Evolutionary conservation across 2,329 filamentous ascomycete genomes (phyloP).

Genomic region (Myriangium duriaei): DNA sequence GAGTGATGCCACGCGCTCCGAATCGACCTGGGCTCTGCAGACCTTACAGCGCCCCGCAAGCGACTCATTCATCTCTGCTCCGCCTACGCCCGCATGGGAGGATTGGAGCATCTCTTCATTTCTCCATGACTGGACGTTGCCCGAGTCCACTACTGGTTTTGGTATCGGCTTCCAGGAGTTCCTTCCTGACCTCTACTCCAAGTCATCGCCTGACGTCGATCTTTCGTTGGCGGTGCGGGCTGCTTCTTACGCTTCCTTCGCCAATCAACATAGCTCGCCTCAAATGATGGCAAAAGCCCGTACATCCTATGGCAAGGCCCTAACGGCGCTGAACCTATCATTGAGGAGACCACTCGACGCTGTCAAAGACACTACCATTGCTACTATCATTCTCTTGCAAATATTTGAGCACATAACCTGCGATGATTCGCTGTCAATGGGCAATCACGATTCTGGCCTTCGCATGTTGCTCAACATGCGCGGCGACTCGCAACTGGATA

Average conservation of each 20-base stretch:
- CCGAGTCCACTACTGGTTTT: conserved; percentile 2
- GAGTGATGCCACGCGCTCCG: too few relatives aligned
- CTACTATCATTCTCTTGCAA: conserved; percentile 6
- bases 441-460: conserved; percentile 9
- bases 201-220: conserved; percentile 4
- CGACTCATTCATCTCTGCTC: conserved; percentile 3
- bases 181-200: conserved; percentile 2
- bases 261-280: conserved; percentile 8
- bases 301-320: conserved; percentile 2
- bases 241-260: conserved; percentile 6
- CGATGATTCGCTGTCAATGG: conserved; percentile 9
- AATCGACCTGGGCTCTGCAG: not conserved
- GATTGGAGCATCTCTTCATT: conserved; percentile 9
- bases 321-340: conserved; percentile 6
- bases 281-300: conserved; percentile 9
- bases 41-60: conserved; percentile 3
- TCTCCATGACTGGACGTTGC: conserved; percentile 8
- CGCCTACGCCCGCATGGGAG: conserved; percentile 7
- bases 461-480: conserved; percentile 8
- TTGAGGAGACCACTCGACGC: conserved; percentile 4
- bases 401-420: conserved; percentile 10
- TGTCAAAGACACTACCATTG: conserved; percentile 6
- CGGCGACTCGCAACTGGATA: conserved; percentile 7
- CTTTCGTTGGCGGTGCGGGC: conserved; percentile 6
- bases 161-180: conserved; percentile 7